Conservation (phyloP, 2,329 filamentous ascomycete species). For the Rosellinia necatrix region DNA sequence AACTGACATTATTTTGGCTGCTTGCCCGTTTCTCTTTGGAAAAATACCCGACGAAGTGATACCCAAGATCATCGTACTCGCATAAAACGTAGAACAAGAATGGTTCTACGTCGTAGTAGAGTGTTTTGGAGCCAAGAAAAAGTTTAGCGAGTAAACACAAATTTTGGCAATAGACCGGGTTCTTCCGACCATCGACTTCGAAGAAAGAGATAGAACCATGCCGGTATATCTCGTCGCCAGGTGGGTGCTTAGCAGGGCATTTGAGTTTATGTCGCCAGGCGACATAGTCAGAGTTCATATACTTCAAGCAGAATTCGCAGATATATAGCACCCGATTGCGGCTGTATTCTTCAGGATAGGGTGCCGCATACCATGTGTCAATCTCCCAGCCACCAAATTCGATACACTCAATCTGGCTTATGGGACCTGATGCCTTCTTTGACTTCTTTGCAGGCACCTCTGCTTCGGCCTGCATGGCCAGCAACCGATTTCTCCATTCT, state of each 20-base stretch:
- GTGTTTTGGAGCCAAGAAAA: constrained; percentile 96
- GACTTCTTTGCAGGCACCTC: constrained; percentile 66
- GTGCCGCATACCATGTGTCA: constrained; percentile 98
- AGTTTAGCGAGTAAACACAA: constrained; percentile 94
- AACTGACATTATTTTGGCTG: constrained; percentile 96
- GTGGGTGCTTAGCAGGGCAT: constrained; percentile 94
- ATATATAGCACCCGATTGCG: constrained; percentile 97
- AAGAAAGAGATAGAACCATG: constrained; percentile 92
- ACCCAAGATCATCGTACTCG: constrained; percentile 87
- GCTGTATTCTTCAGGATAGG: constrained; percentile 98
- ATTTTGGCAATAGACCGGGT: constrained; percentile 98
- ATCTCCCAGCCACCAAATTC: constrained; percentile 98
- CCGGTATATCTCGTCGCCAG: constrained; percentile 96
- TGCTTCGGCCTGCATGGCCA: constrained; percentile 65
- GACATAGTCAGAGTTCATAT: constrained; percentile 99
- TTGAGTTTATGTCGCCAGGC: constrained; percentile 98
- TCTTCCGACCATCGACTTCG: constrained; percentile 95
- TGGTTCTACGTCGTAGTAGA: constrained; percentile 97
- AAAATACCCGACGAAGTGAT: constrained; percentile 98
- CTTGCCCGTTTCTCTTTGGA: constrained; percentile 97
- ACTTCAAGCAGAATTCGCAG: constrained; percentile 98
- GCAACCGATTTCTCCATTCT: constrained; percentile 76
- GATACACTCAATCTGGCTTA: constrained; percentile 97
- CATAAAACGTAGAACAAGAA: constrained; percentile 98
- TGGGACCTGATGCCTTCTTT: constrained; percentile 79